A percentile compares a stretch with the other conserved stretches of the same genome.
Evolutionary conservation across 2,329 filamentous ascomycete genomes (phyloP).

Genomic region (Juglanconis oblonga): DNA sequence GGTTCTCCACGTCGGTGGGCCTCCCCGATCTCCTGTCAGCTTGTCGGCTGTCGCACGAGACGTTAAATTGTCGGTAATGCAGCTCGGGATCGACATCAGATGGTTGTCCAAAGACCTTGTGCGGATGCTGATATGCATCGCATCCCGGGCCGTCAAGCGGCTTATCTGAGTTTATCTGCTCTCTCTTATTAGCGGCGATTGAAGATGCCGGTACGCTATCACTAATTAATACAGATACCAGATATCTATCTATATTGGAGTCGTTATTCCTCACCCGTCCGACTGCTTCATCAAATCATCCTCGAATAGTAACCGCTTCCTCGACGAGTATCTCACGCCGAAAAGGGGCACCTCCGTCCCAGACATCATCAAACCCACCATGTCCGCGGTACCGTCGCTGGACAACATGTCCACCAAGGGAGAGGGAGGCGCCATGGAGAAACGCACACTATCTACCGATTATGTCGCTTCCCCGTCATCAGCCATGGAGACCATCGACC

Average conservation of each 20-base stretch:
- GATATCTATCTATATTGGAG: not conserved
- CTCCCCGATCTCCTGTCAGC: not conserved
- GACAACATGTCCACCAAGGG: not conserved
- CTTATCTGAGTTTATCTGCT: not conserved
- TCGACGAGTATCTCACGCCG: not conserved
- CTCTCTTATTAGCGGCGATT: not conserved
- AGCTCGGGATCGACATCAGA: not conserved
- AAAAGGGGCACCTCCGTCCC: no score
- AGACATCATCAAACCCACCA: not conserved
- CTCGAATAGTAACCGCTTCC: not conserved
- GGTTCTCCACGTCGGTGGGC: not conserved
- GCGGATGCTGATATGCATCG: not conserved
- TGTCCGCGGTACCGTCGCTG: not conserved
- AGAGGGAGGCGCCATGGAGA: not conserved
- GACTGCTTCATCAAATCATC: not conserved
- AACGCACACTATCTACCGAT: not conserved
- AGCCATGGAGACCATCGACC: constrained; percentile 7
- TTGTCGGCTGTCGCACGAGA: no score
- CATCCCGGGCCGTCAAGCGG: not conserved
- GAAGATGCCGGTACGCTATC: not conserved
- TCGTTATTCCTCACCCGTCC: not conserved
- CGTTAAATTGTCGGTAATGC: not conserved
- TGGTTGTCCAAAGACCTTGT: not conserved
- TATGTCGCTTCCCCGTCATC: not conserved
- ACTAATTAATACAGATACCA: not conserved